Percentiles rank a stretch among this genome's conserved stretches.
phyloP scores from a whole-genome alignment of 805 yeast species.

The Candida michaelii region DNA sequence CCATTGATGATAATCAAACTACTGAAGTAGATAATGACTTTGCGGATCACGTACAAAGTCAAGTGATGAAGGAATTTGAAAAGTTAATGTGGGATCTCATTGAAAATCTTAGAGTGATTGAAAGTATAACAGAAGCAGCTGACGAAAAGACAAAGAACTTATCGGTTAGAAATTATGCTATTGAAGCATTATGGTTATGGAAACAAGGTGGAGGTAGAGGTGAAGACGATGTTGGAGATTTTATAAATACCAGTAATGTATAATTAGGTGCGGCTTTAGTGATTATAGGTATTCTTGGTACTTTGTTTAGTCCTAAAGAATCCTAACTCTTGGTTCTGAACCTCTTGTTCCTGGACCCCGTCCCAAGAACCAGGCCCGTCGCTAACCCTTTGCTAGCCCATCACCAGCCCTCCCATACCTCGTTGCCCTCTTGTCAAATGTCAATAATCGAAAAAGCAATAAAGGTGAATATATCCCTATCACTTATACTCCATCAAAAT shows the following conservation, averaged over 20 bases:
- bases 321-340: no score
- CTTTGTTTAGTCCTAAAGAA: no score
- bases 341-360: no score
- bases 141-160: constrained; percentile 68
- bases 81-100: constrained; percentile 69
- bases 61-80: constrained; percentile 42
- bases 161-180: constrained; percentile 78
- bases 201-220: constrained; percentile 49
- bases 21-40: constrained; percentile 33
- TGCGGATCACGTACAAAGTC: constrained; percentile 22
- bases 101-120: constrained; percentile 59
- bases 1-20: constrained; percentile 34
- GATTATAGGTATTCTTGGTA: no score
- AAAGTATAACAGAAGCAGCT: constrained; percentile 64
- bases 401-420: not conserved
- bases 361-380: no score
- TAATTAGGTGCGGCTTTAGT: no score
- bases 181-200: constrained; percentile 92
- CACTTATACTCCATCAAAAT: not conserved
- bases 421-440: not conserved
- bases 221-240: constrained; percentile 28
- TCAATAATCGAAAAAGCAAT: not conserved
- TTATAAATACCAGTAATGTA: no score
- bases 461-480: constrained; percentile 3
- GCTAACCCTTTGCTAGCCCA: no score